phyloP scores from a whole-genome alignment of 176 grass and related monocot species.

The Alopecurus myosuroides region DNA sequence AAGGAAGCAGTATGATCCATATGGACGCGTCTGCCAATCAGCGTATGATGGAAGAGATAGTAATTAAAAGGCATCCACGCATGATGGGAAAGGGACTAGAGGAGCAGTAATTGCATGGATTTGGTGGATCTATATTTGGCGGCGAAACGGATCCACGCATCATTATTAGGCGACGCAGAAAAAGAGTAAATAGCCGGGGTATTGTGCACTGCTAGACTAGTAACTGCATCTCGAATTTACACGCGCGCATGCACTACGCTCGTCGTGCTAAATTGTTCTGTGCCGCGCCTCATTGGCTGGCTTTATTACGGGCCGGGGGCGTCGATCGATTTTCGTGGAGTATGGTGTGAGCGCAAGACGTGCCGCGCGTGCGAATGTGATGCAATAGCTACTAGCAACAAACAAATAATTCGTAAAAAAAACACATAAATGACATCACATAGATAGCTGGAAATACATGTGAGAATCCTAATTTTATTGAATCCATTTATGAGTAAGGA shows the following conservation, averaged over 20 bases:
- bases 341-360: too few species aligned
- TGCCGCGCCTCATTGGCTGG: background rate
- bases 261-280: background rate
- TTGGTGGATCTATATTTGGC: slow-evolving; percentile 17
- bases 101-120: slow-evolving; percentile 8
- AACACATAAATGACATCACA: too few species aligned
- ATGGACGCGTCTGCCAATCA: background rate
- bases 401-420: too few species aligned
- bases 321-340: background rate
- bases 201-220: background rate
- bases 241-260: background rate
- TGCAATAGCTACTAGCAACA: too few species aligned
- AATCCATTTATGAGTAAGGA: too few species aligned
- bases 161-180: slow-evolving; percentile 1
- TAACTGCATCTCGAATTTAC: background rate
- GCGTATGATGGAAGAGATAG: background rate
- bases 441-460: too few species aligned
- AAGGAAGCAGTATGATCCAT: background rate
- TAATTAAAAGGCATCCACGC: background rate
- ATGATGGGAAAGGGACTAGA: slow-evolving; percentile 10
- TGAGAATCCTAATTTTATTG: too few species aligned
- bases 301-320: background rate
- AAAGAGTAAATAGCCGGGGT: background rate
- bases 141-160: slow-evolving; percentile 9
- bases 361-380: too few species aligned